phyloP scores from a whole-genome alignment of 169 alveolate genomes.

The Plasmodium inui region DNA sequence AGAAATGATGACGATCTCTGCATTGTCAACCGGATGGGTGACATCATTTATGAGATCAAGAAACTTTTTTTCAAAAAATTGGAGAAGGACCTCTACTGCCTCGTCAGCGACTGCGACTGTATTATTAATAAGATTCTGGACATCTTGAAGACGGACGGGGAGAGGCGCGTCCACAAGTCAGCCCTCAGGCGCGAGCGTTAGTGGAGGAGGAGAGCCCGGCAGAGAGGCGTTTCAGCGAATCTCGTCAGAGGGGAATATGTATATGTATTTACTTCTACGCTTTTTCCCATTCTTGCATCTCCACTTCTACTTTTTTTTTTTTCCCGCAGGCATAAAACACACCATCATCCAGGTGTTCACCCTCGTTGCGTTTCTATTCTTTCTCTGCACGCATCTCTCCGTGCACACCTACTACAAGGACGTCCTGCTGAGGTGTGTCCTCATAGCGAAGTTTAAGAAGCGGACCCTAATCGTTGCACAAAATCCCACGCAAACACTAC shows the following conservation, averaged over 20 bases:
- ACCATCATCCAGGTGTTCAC: conserved; percentile 33
- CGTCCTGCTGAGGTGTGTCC: conserved; percentile 24
- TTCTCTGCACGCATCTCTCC: conserved; percentile 34
- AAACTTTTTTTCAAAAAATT: conserved; percentile 48
- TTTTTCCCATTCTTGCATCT: background rate
- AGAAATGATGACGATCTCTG: conserved; percentile 23
- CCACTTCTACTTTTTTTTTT: background rate
- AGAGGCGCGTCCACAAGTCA: conserved; percentile 32
- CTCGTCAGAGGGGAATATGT: no score
- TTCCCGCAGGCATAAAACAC: conserved; percentile 42
- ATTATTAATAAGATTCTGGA: conserved; percentile 43
- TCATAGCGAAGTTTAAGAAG: background rate
- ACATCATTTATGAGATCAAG: conserved; percentile 52
- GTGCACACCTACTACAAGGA: conserved; percentile 34
- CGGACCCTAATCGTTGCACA: background rate
- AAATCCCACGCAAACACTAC: background rate
- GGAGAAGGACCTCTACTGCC: conserved; percentile 54
- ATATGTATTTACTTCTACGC: background rate
- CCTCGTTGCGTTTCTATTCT: background rate
- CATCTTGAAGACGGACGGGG: conserved; percentile 49
- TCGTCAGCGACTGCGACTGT: conserved; percentile 36
- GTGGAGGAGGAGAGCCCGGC: background rate
- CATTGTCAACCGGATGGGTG: conserved; percentile 53
- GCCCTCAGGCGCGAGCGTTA: conserved; percentile 55
- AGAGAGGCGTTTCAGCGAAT: no score